These are phyloP conservation scores for Carpinus viminea DNA, from an alignment of 306 rosid genomes.

Conservation along the genomic window DNA sequence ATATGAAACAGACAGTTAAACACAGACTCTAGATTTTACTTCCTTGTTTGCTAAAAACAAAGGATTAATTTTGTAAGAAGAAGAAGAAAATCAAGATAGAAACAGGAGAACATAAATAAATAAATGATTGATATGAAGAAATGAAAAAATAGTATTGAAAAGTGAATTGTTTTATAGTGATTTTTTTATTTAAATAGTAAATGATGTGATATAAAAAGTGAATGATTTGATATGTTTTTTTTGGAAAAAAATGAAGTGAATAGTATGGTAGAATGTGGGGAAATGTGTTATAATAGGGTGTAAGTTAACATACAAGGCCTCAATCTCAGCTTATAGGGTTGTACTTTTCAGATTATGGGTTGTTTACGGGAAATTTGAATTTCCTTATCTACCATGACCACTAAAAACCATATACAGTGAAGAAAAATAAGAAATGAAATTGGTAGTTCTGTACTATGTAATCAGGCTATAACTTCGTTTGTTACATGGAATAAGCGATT, in stretches of 20 bases:
- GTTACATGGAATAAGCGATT: background rate
- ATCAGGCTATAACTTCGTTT: background rate
- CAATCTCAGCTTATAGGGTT: background rate
- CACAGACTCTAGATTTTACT: slow-evolving; percentile 10
- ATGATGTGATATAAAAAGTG: too few relatives aligned
- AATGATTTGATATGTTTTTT: too few relatives aligned
- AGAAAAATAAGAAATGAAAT: background rate
- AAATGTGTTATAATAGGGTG: too few relatives aligned
- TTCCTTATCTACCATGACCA: background rate
- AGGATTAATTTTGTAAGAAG: background rate
- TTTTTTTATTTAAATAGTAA: too few relatives aligned
- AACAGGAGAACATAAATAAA: background rate
- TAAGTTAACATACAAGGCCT: too few relatives aligned
- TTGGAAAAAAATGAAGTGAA: too few relatives aligned
- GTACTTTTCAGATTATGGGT: slow-evolving; percentile 3
- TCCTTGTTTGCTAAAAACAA: slow-evolving; percentile 23
- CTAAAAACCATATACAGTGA: background rate
- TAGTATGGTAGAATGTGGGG: too few relatives aligned
- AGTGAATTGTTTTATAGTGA: too few relatives aligned
- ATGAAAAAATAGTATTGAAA: too few relatives aligned
- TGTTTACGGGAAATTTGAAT: background rate
- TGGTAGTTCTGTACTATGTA: background rate
- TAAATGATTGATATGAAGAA: too few relatives aligned
- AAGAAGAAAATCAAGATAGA: background rate
- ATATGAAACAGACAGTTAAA: slow-evolving; percentile 26